phyloP scores from a whole-genome alignment of 129 eudicot species.

The Flaveria brownii region DNA sequence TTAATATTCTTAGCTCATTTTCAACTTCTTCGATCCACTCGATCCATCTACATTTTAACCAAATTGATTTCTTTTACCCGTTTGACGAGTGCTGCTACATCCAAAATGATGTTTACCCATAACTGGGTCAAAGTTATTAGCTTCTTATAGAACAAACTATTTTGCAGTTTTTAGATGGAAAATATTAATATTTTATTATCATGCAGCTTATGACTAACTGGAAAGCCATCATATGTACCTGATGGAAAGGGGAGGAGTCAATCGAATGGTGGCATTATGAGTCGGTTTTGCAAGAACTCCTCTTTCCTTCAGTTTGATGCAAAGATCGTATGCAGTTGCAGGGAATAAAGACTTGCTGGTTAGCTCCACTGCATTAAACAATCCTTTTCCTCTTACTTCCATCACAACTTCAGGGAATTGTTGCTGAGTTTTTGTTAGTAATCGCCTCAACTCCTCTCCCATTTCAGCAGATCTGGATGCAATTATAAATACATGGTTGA shows the following conservation, averaged over 20 bases:
- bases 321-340: constrained; percentile 81
- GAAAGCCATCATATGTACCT: constrained; percentile 45
- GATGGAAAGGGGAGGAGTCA: constrained; percentile 94
- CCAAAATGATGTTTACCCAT: too few species aligned
- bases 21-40: too few species aligned
- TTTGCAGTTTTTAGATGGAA: background rate
- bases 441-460: constrained; percentile 81
- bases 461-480: constrained; percentile 65
- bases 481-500: background rate
- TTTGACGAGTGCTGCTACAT: too few species aligned
- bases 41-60: too few species aligned
- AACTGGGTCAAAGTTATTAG: background rate
- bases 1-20: too few species aligned
- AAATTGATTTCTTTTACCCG: too few species aligned
- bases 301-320: constrained; percentile 86
- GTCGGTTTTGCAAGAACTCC: constrained; percentile 97
- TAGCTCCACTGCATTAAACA: constrained; percentile 92
- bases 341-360: constrained; percentile 70
- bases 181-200: background rate
- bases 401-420: constrained; percentile 66
- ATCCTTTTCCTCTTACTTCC: constrained; percentile 91
- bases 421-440: constrained; percentile 54
- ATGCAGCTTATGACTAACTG: background rate
- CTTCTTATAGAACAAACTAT: background rate
- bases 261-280: constrained; percentile 77